Evolutionary conservation across 129 eudicot species (phyloP).

Genomic region (Kitagawia praeruptora): DNA sequence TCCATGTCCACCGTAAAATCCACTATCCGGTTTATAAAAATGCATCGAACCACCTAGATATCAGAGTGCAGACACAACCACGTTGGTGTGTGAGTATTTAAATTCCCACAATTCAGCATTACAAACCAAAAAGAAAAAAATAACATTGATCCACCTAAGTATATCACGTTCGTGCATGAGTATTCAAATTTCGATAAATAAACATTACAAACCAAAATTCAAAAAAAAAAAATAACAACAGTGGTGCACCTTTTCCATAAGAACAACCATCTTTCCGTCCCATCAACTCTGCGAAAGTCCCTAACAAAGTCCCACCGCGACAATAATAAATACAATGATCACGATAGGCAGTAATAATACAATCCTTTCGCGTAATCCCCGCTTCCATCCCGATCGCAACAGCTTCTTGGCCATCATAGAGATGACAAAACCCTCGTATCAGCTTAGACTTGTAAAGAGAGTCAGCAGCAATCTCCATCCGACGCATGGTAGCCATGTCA

Average conservation of each 20-base stretch:
- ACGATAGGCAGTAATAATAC: constrained; percentile 80
- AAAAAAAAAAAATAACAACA: background rate
- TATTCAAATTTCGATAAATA: background rate
- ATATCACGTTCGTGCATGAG: too few relatives aligned
- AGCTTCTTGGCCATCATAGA: constrained; percentile 98
- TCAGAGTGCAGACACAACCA: background rate
- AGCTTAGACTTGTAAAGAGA: constrained; percentile 87
- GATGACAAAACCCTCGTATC: constrained; percentile 91
- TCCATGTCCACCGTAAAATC: constrained; percentile 95
- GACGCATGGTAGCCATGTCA: constrained; percentile 90
- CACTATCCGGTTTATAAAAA: constrained; percentile 71
- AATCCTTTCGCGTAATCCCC: constrained; percentile 74
- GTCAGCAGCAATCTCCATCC: constrained; percentile 98
- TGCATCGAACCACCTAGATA: constrained; percentile 76
- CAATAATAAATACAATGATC: constrained; percentile 76
- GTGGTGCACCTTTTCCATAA: constrained; percentile 46
- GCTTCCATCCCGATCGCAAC: constrained; percentile 95
- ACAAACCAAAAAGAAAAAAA: background rate
- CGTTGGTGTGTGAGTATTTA: background rate
- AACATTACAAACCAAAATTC: background rate
- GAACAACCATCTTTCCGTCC: constrained; percentile 87
- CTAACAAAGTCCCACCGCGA: constrained; percentile 73
- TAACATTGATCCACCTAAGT: constrained; percentile 39
- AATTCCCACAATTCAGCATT: background rate
- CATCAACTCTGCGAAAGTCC: constrained; percentile 76